Evolutionary conservation across 1,139 yeast species (phyloP).

Genomic region (Pichia sp.): DNA sequence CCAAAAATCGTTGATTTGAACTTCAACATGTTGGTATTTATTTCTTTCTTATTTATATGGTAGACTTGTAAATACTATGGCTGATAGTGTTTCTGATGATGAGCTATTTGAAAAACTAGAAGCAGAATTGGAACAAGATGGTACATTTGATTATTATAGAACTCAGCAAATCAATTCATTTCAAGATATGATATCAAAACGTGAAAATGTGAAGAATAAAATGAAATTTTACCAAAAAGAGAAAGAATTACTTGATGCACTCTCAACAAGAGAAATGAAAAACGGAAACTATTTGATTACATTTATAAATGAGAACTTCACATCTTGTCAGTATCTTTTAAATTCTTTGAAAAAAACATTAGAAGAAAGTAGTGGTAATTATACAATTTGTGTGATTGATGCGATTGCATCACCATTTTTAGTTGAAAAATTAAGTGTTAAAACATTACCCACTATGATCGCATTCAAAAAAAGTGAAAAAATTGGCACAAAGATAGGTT

Average conservation of each 20-base stretch:
- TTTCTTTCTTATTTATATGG: not conserved
- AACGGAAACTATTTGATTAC: constrained; percentile 48
- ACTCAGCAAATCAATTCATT: constrained; percentile 35
- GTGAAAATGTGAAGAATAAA: constrained; percentile 26
- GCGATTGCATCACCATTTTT: constrained; percentile 69
- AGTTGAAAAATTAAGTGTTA: constrained; percentile 52
- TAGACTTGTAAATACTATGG: not conserved
- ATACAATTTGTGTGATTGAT: constrained; percentile 1
- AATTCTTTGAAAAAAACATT: constrained; percentile 30
- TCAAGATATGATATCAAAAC: constrained; percentile 30
- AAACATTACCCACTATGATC: constrained; percentile 66
- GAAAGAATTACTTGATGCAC: constrained; percentile 45
- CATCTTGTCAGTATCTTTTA: constrained; percentile 56
- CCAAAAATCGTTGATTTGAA: not conserved
- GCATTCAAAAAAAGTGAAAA: constrained; percentile 59
- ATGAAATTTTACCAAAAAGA: constrained; percentile 43
- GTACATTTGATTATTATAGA: constrained; percentile 10
- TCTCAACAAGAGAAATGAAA: constrained; percentile 31
- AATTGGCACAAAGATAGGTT: constrained; percentile 55
- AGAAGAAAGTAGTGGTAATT: constrained; percentile 1
- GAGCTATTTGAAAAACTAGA: constrained; percentile 12
- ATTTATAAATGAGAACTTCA: constrained; percentile 57
- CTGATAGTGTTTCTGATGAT: constrained; percentile 3
- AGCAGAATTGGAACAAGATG: constrained; percentile 12
- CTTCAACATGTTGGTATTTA: not conserved